Conservation (phyloP, 352 stramenopile species). For the Pythium myriotylum region DNA sequence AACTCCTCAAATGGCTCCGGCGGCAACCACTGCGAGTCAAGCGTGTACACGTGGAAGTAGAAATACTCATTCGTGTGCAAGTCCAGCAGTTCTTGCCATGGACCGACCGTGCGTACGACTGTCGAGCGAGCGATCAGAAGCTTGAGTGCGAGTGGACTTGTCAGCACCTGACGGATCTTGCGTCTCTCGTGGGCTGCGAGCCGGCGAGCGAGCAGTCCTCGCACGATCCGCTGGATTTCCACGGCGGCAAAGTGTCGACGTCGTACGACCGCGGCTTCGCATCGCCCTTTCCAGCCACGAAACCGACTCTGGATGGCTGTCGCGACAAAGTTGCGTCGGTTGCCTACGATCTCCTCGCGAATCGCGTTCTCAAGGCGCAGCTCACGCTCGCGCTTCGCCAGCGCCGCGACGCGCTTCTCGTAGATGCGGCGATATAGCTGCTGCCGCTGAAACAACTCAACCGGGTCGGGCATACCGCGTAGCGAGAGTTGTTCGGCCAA, state of each 20-base stretch:
- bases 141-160: slow-evolving; percentile 65
- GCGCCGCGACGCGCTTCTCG: slow-evolving; percentile 49
- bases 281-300: slow-evolving; percentile 62
- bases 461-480: slow-evolving; percentile 40
- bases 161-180: slow-evolving; percentile 60
- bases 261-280: slow-evolving; percentile 33
- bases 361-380: slow-evolving; percentile 63
- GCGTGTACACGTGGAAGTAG: slow-evolving; percentile 81
- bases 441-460: slow-evolving; percentile 51
- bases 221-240: slow-evolving; percentile 55
- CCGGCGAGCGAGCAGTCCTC: slow-evolving; percentile 51
- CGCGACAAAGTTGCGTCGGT: slow-evolving; percentile 78
- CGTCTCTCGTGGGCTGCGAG: slow-evolving; percentile 47
- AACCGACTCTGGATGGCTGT: slow-evolving; percentile 67
- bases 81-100: slow-evolving; percentile 81
- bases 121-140: slow-evolving; percentile 69
- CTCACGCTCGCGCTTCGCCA: slow-evolving; percentile 43
- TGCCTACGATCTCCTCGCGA: slow-evolving; percentile 69
- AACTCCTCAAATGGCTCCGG: slow-evolving; percentile 67
- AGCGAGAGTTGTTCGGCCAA: neutral
- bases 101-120: slow-evolving; percentile 59
- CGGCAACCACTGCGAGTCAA: slow-evolving; percentile 80
- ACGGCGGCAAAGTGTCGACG: slow-evolving; percentile 53
- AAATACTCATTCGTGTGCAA: slow-evolving; percentile 86
- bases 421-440: slow-evolving; percentile 59